phyloP scores from a whole-genome alignment of 1,139 yeast species.

The Geotrichum europaeum region DNA sequence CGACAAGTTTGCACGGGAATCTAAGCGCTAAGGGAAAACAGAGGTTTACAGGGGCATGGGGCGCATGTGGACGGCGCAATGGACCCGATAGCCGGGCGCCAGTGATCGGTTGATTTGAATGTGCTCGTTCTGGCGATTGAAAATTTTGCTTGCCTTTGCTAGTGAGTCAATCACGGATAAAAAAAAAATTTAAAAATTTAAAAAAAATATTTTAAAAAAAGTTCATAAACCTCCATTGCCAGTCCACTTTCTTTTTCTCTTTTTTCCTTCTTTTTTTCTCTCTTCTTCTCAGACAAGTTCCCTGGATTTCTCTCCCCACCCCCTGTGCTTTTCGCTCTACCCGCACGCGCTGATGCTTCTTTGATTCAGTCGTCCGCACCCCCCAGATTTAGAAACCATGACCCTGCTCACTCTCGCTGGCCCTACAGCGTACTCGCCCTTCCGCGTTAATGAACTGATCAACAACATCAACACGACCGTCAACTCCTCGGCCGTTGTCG shows the following conservation, averaged over 20 bases:
- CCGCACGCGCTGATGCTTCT: constrained; percentile 3
- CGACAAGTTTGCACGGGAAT: constrained; percentile 9
- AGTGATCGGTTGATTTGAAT: background rate
- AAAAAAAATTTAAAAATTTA: background rate
- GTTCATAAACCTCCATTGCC: background rate
- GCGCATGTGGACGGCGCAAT: background rate
- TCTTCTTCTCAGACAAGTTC: background rate
- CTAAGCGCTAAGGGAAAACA: background rate
- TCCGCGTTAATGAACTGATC: constrained; percentile 69
- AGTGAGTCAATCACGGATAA: constrained; percentile 3
- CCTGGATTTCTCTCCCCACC: constrained; percentile 1
- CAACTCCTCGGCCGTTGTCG: constrained; percentile 58
- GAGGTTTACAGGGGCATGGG: background rate
- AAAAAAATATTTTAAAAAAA: background rate
- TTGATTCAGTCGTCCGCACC: constrained; percentile 1
- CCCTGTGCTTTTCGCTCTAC: background rate
- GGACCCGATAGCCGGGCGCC: background rate
- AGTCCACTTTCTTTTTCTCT: constrained; percentile 3
- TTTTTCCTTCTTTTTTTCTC: constrained; percentile 3
- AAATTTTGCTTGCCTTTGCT: background rate
- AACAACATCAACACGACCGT: constrained; percentile 67
- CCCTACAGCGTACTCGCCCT: constrained; percentile 81
- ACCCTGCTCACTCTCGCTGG: constrained; percentile 67
- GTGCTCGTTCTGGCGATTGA: background rate
- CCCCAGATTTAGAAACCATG: constrained; percentile 13